Evolutionary conservation across 768 basidiomycete species (phyloP).

Genomic region (Macrocybe gigantea): DNA sequence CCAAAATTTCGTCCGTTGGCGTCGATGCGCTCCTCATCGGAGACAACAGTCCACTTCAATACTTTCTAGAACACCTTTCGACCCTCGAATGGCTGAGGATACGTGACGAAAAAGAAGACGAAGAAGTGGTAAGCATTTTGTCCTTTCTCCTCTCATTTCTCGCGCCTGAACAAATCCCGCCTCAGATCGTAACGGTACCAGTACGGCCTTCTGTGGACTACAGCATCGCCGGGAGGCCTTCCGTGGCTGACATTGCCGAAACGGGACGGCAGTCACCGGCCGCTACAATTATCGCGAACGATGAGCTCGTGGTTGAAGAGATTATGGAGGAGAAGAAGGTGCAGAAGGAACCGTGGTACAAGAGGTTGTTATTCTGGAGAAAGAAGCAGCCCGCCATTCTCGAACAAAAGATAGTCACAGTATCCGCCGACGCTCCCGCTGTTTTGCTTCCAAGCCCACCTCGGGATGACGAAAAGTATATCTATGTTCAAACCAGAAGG

Average conservation of each 20-base stretch:
- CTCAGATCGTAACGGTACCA: too few species aligned
- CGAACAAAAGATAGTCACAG: conserved; percentile 7
- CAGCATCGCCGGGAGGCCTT: too few species aligned
- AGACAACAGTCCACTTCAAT: neutral
- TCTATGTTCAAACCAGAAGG: conserved; percentile 16
- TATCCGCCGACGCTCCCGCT: conserved; percentile 13
- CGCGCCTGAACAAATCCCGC: too few species aligned
- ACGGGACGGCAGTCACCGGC: too few species aligned
- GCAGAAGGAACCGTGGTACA: neutral
- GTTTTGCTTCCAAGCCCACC: conserved; percentile 19
- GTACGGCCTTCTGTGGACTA: too few species aligned
- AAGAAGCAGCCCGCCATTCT: conserved; percentile 8
- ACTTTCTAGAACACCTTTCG: conserved; percentile 1
- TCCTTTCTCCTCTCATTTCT: too few species aligned
- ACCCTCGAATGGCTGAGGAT: neutral
- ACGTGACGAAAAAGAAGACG: too few species aligned
- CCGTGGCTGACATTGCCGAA: too few species aligned
- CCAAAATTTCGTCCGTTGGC: neutral
- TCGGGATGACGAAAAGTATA: conserved; percentile 14
- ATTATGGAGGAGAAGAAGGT: neutral
- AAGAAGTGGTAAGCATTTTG: too few species aligned
- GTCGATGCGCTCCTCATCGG: neutral
- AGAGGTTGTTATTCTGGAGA: neutral
- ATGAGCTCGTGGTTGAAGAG: too few species aligned
- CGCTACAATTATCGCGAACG: too few species aligned